Evolutionary conservation across 345 rosid species (phyloP).

Genomic region (Citrus maxima): DNA sequence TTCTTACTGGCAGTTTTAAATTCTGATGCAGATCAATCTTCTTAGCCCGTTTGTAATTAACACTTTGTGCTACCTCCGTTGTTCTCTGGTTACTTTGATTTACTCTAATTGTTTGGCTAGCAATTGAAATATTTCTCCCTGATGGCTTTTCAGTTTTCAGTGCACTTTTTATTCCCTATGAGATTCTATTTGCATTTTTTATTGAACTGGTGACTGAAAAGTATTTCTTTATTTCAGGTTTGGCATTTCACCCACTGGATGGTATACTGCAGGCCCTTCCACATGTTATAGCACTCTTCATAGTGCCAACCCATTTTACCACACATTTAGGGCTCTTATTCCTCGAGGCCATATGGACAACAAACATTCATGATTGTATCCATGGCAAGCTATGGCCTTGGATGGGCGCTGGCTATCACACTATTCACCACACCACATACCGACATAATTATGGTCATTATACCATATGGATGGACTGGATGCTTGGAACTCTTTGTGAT

Average conservation of each 20-base stretch:
- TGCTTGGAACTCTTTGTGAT: conserved; percentile 81
- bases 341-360: conserved; percentile 85
- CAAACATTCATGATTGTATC: conserved; percentile 94
- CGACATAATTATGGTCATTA: conserved; percentile 98
- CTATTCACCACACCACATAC: conserved; percentile 93
- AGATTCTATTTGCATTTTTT: background rate
- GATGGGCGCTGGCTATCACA: conserved; percentile 99
- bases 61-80: background rate
- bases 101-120: background rate
- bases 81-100: no score
- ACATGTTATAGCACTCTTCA: conserved; percentile 67
- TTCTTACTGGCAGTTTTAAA: background rate
- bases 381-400: conserved; percentile 80
- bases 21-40: background rate
- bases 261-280: conserved; percentile 94
- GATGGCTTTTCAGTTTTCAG: background rate
- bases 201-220: background rate
- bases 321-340: conserved; percentile 72
- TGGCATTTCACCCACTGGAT: conserved; percentile 89
- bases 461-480: conserved; percentile 98
- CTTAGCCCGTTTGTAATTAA: background rate
- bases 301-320: conserved; percentile 77
- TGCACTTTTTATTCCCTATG: background rate
- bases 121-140: background rate
- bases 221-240: conserved; percentile 42